Percentiles rank a stretch among this genome's conserved stretches.
phyloP scores from a whole-genome alignment of 2,329 filamentous ascomycete genomes.

The Trichoderma afroharzianum region DNA sequence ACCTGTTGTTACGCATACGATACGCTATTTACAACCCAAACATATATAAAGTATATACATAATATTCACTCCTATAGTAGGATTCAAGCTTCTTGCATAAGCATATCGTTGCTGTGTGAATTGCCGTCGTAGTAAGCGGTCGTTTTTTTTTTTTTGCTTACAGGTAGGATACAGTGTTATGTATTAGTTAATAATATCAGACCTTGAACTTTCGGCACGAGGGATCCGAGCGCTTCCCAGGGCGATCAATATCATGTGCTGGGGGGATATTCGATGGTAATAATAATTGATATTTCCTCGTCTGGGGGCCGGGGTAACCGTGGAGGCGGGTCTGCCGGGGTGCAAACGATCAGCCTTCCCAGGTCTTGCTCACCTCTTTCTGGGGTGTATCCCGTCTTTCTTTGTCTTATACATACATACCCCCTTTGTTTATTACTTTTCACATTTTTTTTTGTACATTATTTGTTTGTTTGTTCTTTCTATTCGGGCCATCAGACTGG shows the following conservation, averaged over 20 bases:
- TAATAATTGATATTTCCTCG: background rate
- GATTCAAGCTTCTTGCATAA: background rate
- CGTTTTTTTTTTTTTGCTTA: background rate
- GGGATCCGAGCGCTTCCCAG: background rate
- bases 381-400: background rate
- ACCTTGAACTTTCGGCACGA: background rate
- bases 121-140: background rate
- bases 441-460: background rate
- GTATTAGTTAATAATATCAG: background rate
- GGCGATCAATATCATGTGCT: background rate
- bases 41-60: background rate
- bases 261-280: background rate
- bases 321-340: background rate
- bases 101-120: background rate
- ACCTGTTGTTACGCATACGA: background rate
- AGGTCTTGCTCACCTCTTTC: background rate
- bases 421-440: background rate
- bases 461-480: background rate
- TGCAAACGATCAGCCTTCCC: background rate
- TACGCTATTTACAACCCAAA: background rate
- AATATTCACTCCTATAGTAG: background rate
- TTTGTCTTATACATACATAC: background rate
- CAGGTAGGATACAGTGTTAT: background rate
- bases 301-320: background rate
- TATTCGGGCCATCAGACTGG: background rate